Evolutionary conservation across 2,329 filamentous ascomycete species (phyloP).

Genomic region (Xylariomycetidae sp.): DNA sequence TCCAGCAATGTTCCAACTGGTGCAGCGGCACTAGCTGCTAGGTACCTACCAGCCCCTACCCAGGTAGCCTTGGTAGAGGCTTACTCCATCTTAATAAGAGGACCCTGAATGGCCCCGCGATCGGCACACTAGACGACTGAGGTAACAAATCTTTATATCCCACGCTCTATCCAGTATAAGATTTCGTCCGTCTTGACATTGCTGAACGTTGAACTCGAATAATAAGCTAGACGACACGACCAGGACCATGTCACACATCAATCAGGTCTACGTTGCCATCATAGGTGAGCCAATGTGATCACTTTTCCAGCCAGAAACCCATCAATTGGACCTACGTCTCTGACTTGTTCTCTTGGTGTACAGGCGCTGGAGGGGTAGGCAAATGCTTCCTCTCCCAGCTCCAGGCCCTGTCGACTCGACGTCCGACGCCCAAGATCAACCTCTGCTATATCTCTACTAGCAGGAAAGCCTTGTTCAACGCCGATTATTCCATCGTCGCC

Average conservation of each 20-base stretch:
- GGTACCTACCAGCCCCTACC: no score
- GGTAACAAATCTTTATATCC: conserved; percentile 9
- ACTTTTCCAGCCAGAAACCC: background rate
- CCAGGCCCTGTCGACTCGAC: conserved; percentile 59
- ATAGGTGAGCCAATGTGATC: conserved; percentile 33
- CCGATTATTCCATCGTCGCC: conserved; percentile 65
- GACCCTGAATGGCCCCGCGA: background rate
- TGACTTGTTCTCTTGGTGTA: conserved; percentile 12
- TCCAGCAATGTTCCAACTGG: no score
- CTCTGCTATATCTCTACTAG: conserved; percentile 84
- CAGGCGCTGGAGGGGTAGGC: conserved; percentile 89
- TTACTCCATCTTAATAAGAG: no score
- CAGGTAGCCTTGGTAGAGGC: no score
- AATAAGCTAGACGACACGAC: no score
- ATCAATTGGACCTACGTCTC: conserved; percentile 8
- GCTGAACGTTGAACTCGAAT: no score
- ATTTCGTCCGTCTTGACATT: background rate
- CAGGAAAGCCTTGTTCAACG: conserved; percentile 73
- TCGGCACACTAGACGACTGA: background rate
- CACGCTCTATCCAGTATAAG: background rate
- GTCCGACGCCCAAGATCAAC: conserved; percentile 64
- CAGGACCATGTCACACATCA: no score
- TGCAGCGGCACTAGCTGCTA: no score
- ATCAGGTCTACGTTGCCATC: conserved; percentile 48
- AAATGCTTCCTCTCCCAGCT: conserved; percentile 87